Base-by-base conservation (phyloP, 805 yeast genomes). In the Lachancea thermotolerans region DNA sequence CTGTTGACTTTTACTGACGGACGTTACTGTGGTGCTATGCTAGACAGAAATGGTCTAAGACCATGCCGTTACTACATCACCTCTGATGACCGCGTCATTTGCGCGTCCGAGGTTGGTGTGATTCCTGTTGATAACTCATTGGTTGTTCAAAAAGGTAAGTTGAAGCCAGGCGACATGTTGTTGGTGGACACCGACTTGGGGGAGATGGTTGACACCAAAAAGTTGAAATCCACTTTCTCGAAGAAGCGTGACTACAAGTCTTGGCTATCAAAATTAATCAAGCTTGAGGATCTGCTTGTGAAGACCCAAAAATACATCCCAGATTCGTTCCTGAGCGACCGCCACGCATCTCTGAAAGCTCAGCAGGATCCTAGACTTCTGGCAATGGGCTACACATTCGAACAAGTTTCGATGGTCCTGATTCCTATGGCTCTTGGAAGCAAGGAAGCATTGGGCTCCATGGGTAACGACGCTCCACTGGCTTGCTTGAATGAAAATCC, bases 51-150 rank as follows among this genome's bases (percentile, higher is more conserved):
- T 64, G 99, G 99, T 52, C 77, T 91, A 61, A 84, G 99, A 71
- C 99, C 99, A 32, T 93, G 99, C 73, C 87, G 99, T 64, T 91
- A 87, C 74, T 93, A 93, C 67, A 82, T 93, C 56, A 90, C 97
- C 39, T 83, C 82, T 59, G 98, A 93, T 65, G 95, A 90, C 68
- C 78, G 95, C 56, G 90, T 91, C 77, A 89, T 91, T 59, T 91
- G 97, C 71, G 99, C 97, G 6, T 89, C 97, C 12, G 99, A 91
- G 70, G 99, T 91, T 50, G 99, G 99, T 69, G 97, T 91, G 30
- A 82, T 91, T 56, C 93, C 85, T 56, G 81, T 93, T 50, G 93
- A 82, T 50, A 82, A 96, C 16, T 85, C 81, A 54, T 75, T 78
- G 52, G 80, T 91, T 47, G 75, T 89, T 48, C 85, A 84, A 60